Percentiles rank a stretch among this genome's conserved stretches.
These are phyloP conservation scores for Pachysolen tannophilus DNA, from an alignment of 805 yeast genomes.

Conservation along the genomic window DNA sequence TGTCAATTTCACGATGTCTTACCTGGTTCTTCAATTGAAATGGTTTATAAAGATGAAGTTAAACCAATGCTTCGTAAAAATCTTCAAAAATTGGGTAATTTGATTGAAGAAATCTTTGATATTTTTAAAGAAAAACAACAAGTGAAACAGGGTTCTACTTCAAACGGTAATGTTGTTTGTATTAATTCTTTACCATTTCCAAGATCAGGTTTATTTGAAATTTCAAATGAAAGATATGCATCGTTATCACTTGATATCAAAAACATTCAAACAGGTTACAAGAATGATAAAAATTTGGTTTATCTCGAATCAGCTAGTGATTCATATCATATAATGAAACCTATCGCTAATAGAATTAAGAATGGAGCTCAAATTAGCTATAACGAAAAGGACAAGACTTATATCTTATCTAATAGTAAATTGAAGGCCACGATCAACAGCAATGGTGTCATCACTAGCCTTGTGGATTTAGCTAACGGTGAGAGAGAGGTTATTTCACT, in stretches of 20 bases:
- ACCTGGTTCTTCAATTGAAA: constrained; percentile 93
- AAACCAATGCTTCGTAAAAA: constrained; percentile 64
- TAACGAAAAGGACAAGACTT: constrained; percentile 32
- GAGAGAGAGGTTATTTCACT: constrained; percentile 62
- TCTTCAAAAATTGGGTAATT: constrained; percentile 39
- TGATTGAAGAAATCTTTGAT: constrained; percentile 45
- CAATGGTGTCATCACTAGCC: constrained; percentile 50
- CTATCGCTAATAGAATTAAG: constrained; percentile 18
- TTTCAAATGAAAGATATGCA: constrained; percentile 6
- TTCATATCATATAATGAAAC: constrained; percentile 15
- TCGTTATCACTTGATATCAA: neutral
- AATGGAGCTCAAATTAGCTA: too few species aligned
- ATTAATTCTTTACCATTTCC: constrained; percentile 64
- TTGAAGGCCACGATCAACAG: constrained; percentile 46
- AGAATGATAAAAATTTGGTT: constrained; percentile 1
- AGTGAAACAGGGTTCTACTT: too few species aligned
- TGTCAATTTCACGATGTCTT: constrained; percentile 98
- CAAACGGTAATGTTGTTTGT: constrained; percentile 16
- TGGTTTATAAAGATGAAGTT: constrained; percentile 87
- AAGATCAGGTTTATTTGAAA: constrained; percentile 35
- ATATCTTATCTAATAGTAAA: constrained; percentile 51
- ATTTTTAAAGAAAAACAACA: constrained; percentile 22
- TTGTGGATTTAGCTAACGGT: constrained; percentile 47
- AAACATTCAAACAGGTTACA: neutral
- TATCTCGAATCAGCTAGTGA: constrained; percentile 11